Conservation (phyloP, 441 rosid genomes). For the Brassica balearica region DNA sequence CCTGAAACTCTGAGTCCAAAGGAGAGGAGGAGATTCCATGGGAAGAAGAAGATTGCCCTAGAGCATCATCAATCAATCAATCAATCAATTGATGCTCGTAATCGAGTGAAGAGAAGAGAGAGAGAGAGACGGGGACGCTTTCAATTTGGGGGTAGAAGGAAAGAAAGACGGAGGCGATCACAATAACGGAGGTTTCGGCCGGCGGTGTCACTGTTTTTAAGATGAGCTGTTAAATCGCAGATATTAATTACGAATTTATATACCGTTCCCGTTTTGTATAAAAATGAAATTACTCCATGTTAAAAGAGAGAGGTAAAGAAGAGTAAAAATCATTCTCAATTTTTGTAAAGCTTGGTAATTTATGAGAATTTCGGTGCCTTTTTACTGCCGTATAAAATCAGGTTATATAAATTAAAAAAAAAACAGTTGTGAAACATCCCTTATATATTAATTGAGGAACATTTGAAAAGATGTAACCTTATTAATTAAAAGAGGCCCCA, state of each 20-base stretch:
- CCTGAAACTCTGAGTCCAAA: slow-evolving; percentile 36
- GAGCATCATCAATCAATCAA: neutral
- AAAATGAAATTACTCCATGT: neutral
- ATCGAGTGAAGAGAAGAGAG: neutral
- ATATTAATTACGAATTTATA: neutral
- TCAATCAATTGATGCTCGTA: slow-evolving; percentile 15
- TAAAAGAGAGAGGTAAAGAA: neutral
- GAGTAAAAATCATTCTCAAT: neutral
- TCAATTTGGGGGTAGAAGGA: slow-evolving; percentile 4
- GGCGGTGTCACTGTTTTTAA: slow-evolving; percentile 31
- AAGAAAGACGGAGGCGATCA: slow-evolving; percentile 16
- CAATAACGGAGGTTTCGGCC: slow-evolving; percentile 14
- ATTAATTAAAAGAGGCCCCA: no score
- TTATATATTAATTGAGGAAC: no score
- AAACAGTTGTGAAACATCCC: no score
- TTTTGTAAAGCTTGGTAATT: no score
- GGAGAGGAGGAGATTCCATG: slow-evolving; percentile 35
- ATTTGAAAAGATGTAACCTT: no score
- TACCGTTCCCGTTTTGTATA: neutral
- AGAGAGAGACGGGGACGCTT: neutral
- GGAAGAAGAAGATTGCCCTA: slow-evolving; percentile 30
- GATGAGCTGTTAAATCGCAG: slow-evolving; percentile 8
- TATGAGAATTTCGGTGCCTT: no score
- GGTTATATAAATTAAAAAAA: no score
- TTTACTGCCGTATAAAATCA: no score